Percentiles rank a stretch among this genome's conserved stretches.
These are phyloP conservation scores for Xenoacremonium recifei DNA, from an alignment of 2,329 filamentous ascomycete species.

Conservation along the genomic window DNA sequence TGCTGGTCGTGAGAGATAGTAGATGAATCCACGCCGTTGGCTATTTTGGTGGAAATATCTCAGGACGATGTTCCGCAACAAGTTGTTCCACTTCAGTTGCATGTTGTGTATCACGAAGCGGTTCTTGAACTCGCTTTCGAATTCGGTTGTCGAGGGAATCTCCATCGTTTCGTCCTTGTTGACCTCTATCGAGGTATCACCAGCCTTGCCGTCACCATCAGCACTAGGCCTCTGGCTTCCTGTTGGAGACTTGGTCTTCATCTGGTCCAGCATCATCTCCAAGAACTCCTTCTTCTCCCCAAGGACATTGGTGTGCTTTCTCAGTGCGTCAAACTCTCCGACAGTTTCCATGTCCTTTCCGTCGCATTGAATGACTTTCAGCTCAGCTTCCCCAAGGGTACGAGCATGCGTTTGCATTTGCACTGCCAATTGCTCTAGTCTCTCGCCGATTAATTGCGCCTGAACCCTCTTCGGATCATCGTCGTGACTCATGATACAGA, in stretches of 20 bases:
- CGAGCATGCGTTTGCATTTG: constrained; percentile 76
- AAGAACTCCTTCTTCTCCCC: constrained; percentile 58
- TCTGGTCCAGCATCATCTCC: constrained; percentile 55
- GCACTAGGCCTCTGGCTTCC: constrained; percentile 25
- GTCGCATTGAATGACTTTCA: constrained; percentile 57
- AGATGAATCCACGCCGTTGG: constrained; percentile 92
- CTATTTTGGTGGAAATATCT: constrained; percentile 97
- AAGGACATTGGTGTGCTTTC: constrained; percentile 54
- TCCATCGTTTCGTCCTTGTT: constrained; percentile 59
- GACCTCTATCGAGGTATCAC: constrained; percentile 44
- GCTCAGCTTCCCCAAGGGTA: constrained; percentile 72
- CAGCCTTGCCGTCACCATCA: constrained; percentile 25
- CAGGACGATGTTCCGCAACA: constrained; percentile 90
- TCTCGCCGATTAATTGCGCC: constrained; percentile 76
- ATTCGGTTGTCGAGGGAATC: constrained; percentile 71
- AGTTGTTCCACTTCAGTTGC: constrained; percentile 98
- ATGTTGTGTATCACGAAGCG: constrained; percentile 97
- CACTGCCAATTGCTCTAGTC: constrained; percentile 72
- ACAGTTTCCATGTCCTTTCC: constrained; percentile 49
- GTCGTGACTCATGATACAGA: constrained; percentile 90
- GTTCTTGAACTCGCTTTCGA: constrained; percentile 94
- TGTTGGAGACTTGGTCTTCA: constrained; percentile 37
- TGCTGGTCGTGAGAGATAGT: constrained; percentile 92
- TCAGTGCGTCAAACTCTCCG: constrained; percentile 60
- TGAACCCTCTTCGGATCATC: constrained; percentile 89